A percentile compares a stretch with the other conserved stretches of the same genome.
These are phyloP conservation scores for Mycena latifolia DNA, from an alignment of 768 basidiomycete genomes.

Conservation along the genomic window DNA sequence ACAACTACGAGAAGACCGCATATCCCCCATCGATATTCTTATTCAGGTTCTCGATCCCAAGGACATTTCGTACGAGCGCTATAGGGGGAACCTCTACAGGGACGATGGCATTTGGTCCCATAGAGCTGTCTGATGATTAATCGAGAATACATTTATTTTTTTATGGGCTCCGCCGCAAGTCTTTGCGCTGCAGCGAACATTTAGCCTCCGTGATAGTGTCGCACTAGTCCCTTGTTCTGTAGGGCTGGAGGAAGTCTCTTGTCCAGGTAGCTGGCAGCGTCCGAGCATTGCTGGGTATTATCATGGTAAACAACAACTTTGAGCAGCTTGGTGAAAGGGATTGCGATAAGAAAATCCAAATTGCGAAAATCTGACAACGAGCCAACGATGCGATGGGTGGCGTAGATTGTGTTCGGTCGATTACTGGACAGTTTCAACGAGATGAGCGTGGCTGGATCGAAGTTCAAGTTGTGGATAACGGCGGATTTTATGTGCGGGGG, in stretches of 20 bases:
- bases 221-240: conserved; percentile 32
- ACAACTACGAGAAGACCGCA: neutral
- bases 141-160: too few species aligned
- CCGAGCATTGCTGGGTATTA: conserved; percentile 23
- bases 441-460: conserved; percentile 1
- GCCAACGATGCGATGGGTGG: conserved; percentile 39
- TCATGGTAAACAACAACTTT: conserved; percentile 39
- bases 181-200: too few species aligned
- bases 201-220: conserved; percentile 43
- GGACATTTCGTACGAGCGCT: neutral
- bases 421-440: conserved; percentile 16
- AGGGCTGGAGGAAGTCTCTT: conserved; percentile 24
- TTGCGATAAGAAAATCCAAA: conserved; percentile 40
- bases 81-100: too few species aligned
- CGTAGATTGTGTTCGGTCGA: neutral
- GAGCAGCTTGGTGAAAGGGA: conserved; percentile 3
- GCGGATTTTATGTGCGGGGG: conserved; percentile 39
- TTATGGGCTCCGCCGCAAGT: too few species aligned
- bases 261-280: conserved; percentile 29
- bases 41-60: conserved; percentile 4
- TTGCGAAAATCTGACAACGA: conserved; percentile 39
- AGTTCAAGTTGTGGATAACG: conserved; percentile 31
- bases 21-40: conserved; percentile 14
- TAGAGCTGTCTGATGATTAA: too few species aligned
- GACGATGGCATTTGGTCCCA: too few species aligned